These are phyloP conservation scores for Wickerhamomyces ciferrii DNA, from an alignment of 805 yeast genomes.

Conservation along the genomic window DNA sequence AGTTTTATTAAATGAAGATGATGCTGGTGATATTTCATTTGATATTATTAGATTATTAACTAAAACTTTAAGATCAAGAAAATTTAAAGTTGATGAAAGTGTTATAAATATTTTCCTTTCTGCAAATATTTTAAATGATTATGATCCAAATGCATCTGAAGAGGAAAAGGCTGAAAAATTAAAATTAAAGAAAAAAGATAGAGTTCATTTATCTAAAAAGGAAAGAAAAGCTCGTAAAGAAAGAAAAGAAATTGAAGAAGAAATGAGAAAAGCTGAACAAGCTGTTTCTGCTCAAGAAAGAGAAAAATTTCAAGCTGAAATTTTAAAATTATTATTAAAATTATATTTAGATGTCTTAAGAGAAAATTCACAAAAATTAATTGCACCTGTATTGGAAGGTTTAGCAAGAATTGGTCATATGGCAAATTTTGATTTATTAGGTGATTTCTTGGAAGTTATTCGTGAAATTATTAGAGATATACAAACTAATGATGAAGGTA, in stretches of 20 bases:
- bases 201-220: constrained; percentile 87
- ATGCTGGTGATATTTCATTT: constrained; percentile 72
- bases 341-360: constrained; percentile 75
- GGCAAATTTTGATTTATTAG: constrained; percentile 88
- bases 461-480: constrained; percentile 67
- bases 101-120: constrained; percentile 71
- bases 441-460: constrained; percentile 87
- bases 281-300: constrained; percentile 85
- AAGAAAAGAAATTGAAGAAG: constrained; percentile 81
- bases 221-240: constrained; percentile 87
- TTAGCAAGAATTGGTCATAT: constrained; percentile 85
- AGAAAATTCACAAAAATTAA: constrained; percentile 54
- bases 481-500: constrained; percentile 38
- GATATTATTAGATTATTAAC: constrained; percentile 66
- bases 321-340: constrained; percentile 65
- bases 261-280: constrained; percentile 80
- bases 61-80: constrained; percentile 67
- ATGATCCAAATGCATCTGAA: constrained; percentile 57
- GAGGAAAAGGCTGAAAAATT: constrained; percentile 38
- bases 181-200: constrained; percentile 75
- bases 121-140: constrained; percentile 59
- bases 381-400: constrained; percentile 90
- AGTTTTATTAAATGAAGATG: constrained; percentile 71
- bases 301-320: constrained; percentile 79
- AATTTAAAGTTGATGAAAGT: constrained; percentile 78